Base-by-base conservation (phyloP, 345 rosid species). In the Triadica sebifera region DNA sequence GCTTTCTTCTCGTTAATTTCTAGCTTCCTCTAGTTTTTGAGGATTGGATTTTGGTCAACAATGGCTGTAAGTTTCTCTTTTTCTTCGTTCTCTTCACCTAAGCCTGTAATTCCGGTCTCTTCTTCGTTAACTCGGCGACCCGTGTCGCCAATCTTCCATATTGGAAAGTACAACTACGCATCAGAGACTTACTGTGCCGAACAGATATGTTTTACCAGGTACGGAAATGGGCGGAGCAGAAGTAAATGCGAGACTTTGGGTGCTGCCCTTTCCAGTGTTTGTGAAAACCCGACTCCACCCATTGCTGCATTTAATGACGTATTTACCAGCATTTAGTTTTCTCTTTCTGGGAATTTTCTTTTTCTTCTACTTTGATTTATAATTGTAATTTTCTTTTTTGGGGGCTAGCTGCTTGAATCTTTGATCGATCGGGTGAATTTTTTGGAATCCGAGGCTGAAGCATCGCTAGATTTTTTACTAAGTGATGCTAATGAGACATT, bases 371-470 rank as follows among this genome's bases (percentile, higher is more conserved):
- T 71, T 45, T 51, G 11, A 13, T 64, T 64, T 53, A 34, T 12
- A 8, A n/a, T 39, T 75, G 13, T 58, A 2, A 13, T 47, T 43
- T 46, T 51, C 1, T 52, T 10, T 12, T 22, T 46, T n/a, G 34
- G 34, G 49, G 37, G 22, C 72, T 75, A 89, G 93, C 62, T 89
- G 85, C 90, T 93, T 53, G 94, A 89, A 77, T 69, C 86, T 49
- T 76, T 94, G 85, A 87, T 91, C 69, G 74, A 83, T 65, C 79
- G 90, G 65, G 88, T 85, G 79, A 89, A 96, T 80, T 81, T 93
- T 45, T 84, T 94, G 43, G 95, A 90, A 81, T 71, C 85, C 4
- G 95, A 93, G 67, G 90, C 98, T 16, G 95, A 90, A 80, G 86
- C 88, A 1, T 86, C 92, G 25, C 90, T 91, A 13, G 80, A 93